Conservation (phyloP, 2,329 filamentous ascomycete species). For the Aureobasidium zeae region DNA sequence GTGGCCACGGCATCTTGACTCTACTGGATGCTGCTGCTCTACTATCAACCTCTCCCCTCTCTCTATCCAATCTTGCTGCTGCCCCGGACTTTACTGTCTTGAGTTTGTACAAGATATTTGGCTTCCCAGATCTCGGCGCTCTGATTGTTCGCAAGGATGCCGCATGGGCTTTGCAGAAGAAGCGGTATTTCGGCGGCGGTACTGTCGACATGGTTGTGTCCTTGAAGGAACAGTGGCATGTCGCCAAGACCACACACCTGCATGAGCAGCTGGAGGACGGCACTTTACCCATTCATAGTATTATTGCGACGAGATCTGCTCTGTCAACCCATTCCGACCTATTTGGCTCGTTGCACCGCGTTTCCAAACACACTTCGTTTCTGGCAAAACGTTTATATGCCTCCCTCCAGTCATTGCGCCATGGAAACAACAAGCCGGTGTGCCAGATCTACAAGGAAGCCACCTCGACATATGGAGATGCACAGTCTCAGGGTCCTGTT, state of each 20-base stretch:
- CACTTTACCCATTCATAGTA: conserved; percentile 81
- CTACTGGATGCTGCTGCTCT: conserved; percentile 78
- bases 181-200: conserved; percentile 85
- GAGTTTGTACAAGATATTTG: conserved; percentile 95
- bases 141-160: conserved; percentile 70
- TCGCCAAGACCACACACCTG: conserved; percentile 56
- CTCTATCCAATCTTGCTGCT: conserved; percentile 51
- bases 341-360: conserved; percentile 56
- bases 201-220: conserved; percentile 81
- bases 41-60: conserved; percentile 65
- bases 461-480: conserved; percentile 34
- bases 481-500: conserved; percentile 56
- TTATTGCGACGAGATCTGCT: conserved; percentile 72
- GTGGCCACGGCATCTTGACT: conserved; percentile 46
- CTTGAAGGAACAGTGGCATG: conserved; percentile 70
- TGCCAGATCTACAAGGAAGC: conserved; percentile 55
- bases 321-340: conserved; percentile 59
- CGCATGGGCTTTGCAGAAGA: conserved; percentile 49
- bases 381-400: conserved; percentile 52
- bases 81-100: conserved; percentile 79
- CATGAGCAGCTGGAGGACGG: conserved; percentile 87
- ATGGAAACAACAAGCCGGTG: conserved; percentile 58
- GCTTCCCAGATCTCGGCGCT: conserved; percentile 83
- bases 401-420: conserved; percentile 51
- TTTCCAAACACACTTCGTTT: conserved; percentile 62